Base-by-base conservation (phyloP, 2,329 filamentous ascomycete genomes). In the Thyridium curvatum region DNA sequence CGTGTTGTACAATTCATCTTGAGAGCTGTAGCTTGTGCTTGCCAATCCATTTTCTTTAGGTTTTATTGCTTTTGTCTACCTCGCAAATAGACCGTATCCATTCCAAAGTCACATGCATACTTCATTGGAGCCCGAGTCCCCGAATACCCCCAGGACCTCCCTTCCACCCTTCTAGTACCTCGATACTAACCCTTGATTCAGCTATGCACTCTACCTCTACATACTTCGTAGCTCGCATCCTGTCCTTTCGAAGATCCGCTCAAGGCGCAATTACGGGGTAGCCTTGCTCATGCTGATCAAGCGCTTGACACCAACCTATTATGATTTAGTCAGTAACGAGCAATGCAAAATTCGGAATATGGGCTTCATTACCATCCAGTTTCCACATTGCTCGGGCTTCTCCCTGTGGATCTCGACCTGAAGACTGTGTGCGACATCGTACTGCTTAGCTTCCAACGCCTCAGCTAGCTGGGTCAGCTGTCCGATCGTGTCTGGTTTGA, bases 341-440 rank as follows among this genome's bases (percentile, higher is more conserved):
- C 14, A 32, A 16, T 7, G 6, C 35, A 38, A 14, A 14, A 30
- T 3, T 15, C 17, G 17, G 30, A 33, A 3, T 26, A 12, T 17
- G 39, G 34, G 12, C 37, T 30, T 37, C 68, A 81, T 69, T 69
- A 89, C 86, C 84, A 91, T 90, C 86, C 86, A 91, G 56, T 86
- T 83, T 39, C 84, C 84, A 58, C 86, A 89, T 57, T 91, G 84
- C 34, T 88, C 83, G 2, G 77, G 84, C 67, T 84, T 84, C 59
- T 87, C 82, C 38, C 76, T 77, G 60, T 88, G 78, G 41, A 91
- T 82, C 47, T 89, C 81, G 32, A 86, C 70, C 60, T 90, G 86
- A 36, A 90, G 70, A 41, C 67, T 72, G 38, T 78, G 70, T 3
- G 86, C 86, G 18, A 67, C 69, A 32, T 79, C 74, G 49, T 85